Evolutionary conservation across 2,329 filamentous ascomycete species (phyloP).

Genomic region (Claviceps monticola): DNA sequence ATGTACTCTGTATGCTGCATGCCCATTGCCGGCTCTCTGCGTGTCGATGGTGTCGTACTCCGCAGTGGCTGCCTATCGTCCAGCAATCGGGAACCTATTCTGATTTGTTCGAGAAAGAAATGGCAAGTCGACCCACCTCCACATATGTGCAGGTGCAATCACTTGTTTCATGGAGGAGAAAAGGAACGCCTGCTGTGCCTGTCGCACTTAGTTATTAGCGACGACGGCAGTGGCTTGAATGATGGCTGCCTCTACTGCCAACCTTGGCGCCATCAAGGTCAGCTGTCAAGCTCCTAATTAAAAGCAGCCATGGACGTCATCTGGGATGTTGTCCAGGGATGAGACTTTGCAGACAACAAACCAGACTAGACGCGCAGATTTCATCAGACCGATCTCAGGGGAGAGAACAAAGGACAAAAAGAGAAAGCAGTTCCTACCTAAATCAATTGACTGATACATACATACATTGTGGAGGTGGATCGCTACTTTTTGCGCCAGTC

Average conservation of each 20-base stretch:
- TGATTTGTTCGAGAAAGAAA: not conserved
- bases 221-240: not conserved
- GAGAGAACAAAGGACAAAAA: not conserved
- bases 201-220: not conserved
- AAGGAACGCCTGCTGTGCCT: not conserved
- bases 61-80: not conserved
- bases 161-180: not conserved
- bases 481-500: not conserved
- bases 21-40: not conserved
- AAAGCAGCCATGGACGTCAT: not conserved
- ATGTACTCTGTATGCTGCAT: not conserved
- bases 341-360: constrained; percentile 2
- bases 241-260: not conserved
- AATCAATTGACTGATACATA: no score
- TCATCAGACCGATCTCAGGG: not conserved
- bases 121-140: not conserved
- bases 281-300: not conserved
- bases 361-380: not conserved
- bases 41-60: not conserved
- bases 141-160: not conserved
- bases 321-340: not conserved
- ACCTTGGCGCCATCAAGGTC: not conserved
- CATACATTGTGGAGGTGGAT: constrained; percentile 3
- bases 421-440: no score
- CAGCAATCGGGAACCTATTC: not conserved